Evolutionary conservation across 2,329 filamentous ascomycete genomes (phyloP).

Genomic region (Aspergillus sp.): DNA sequence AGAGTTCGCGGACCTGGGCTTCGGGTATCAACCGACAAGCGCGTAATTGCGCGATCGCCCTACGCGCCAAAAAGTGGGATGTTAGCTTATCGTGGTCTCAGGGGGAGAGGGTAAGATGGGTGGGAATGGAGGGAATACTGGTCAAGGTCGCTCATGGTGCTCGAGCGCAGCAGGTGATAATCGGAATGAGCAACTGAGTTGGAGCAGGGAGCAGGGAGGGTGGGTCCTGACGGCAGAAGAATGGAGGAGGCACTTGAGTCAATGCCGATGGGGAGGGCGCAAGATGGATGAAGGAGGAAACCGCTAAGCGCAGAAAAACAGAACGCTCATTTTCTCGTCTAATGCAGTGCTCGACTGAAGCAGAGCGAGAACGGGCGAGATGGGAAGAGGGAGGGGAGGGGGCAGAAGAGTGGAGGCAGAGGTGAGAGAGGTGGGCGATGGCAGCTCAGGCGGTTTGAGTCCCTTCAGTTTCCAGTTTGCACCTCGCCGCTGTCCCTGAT

Average conservation of each 20-base stretch:
- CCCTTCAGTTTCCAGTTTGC: background rate
- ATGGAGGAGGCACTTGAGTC: constrained; percentile 13
- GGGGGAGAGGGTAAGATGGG: background rate
- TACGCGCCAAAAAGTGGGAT: constrained; percentile 40
- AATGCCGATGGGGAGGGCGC: constrained; percentile 13
- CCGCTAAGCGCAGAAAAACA: constrained; percentile 22
- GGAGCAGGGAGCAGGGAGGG: constrained; percentile 12
- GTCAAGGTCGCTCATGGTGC: constrained; percentile 87
- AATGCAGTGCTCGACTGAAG: background rate
- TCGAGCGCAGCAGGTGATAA: constrained; percentile 13
- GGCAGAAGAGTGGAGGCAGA: constrained; percentile 9
- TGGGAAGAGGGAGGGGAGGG: background rate
- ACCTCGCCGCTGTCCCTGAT: background rate
- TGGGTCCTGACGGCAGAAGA: constrained; percentile 21
- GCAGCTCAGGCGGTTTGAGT: too few relatives aligned
- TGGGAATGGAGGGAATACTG: constrained; percentile 57
- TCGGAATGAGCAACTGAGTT: constrained; percentile 7
- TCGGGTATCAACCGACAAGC: constrained; percentile 96
- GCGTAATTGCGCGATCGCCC: constrained; percentile 92
- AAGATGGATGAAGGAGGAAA: constrained; percentile 14
- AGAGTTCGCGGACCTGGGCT: constrained; percentile 90
- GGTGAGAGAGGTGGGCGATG: constrained; percentile 3
- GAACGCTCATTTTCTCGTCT: constrained; percentile 23
- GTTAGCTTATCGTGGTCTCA: background rate
- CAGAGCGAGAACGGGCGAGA: constrained; percentile 1